Percentiles rank a stretch among this genome's conserved stretches.
Conservation (phyloP, 129 eudicot species). For the Saposhnikovia divaricata region DNA sequence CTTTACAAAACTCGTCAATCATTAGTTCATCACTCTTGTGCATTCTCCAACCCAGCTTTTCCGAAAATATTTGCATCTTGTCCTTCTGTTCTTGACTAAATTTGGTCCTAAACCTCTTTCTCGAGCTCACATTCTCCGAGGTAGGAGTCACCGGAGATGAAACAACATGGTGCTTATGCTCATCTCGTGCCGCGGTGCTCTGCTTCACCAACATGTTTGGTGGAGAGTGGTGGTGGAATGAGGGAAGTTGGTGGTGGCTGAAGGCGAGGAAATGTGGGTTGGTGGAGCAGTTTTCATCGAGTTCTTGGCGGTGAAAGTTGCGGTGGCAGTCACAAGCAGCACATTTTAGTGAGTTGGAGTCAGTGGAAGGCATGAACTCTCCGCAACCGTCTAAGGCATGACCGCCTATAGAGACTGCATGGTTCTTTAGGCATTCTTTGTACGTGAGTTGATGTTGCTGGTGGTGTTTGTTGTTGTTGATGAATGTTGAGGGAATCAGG, state of each 20-base stretch:
- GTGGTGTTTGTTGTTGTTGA: constrained; percentile 12
- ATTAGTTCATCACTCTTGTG: constrained; percentile 53
- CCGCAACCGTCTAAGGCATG: constrained; percentile 97
- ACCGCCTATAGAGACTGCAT: constrained; percentile 79
- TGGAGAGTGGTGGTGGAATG: no score
- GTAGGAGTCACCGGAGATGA: background rate
- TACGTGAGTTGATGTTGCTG: constrained; percentile 27
- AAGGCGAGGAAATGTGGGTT: constrained; percentile 48
- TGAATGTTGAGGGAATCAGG: constrained; percentile 17
- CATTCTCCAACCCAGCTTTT: constrained; percentile 74
- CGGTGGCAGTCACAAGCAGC: constrained; percentile 97
- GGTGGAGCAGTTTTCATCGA: constrained; percentile 18
- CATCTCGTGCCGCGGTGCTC: constrained; percentile 31
- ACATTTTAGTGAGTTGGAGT: constrained; percentile 80
- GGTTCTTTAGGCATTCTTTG: constrained; percentile 84
- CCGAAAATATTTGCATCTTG: constrained; percentile 59
- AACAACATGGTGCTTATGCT: background rate
- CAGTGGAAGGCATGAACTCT: constrained; percentile 83
- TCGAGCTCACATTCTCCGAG: background rate
- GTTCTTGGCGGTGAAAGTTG: constrained; percentile 96
- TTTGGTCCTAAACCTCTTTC: background rate
- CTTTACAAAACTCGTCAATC: constrained; percentile 37
- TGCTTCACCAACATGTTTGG: constrained; percentile 79
- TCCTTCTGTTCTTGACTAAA: background rate
- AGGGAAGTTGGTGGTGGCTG: constrained; percentile 69